These are phyloP conservation scores for Auricularia heimuer DNA, from an alignment of 768 basidiomycete species.

Conservation along the genomic window DNA sequence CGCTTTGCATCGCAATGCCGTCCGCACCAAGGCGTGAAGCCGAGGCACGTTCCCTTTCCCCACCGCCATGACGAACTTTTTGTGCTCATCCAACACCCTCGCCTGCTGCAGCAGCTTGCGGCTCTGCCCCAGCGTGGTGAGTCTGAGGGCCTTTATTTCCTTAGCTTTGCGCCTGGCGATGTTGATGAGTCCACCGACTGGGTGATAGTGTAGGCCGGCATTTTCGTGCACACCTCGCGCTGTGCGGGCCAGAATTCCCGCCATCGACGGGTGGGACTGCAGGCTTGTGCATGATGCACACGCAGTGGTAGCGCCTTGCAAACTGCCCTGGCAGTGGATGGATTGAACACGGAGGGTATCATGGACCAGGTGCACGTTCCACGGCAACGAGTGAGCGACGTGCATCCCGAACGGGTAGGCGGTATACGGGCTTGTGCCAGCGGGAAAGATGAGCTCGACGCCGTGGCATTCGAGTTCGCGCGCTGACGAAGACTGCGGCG, in stretches of 20 bases:
- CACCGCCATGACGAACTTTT: slow-evolving; percentile 16
- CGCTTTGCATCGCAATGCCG: slow-evolving; percentile 8
- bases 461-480: neutral
- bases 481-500: too few relatives aligned
- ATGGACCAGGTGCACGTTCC: slow-evolving; percentile 6
- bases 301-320: neutral
- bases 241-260: slow-evolving; percentile 14
- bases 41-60: slow-evolving; percentile 15
- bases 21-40: slow-evolving; percentile 12
- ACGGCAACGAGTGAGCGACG: slow-evolving; percentile 3
- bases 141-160: slow-evolving; percentile 1
- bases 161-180: slow-evolving; percentile 6
- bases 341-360: slow-evolving; percentile 2
- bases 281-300: slow-evolving; percentile 3
- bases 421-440: slow-evolving; percentile 7
- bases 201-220: slow-evolving; percentile 10
- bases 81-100: slow-evolving; percentile 11
- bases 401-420: slow-evolving; percentile 13
- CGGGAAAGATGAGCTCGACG: slow-evolving; percentile 2
- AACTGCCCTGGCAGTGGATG: neutral
- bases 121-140: neutral
- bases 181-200: slow-evolving; percentile 8
- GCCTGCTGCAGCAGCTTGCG: neutral
- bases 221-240: slow-evolving; percentile 12
- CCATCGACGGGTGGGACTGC: slow-evolving; percentile 1